Evolutionary conservation across 2,329 filamentous ascomycete genomes (phyloP), one percentile per base, ranked within the genome.

Genomic region (Neocucurbitaria cava): DNA sequence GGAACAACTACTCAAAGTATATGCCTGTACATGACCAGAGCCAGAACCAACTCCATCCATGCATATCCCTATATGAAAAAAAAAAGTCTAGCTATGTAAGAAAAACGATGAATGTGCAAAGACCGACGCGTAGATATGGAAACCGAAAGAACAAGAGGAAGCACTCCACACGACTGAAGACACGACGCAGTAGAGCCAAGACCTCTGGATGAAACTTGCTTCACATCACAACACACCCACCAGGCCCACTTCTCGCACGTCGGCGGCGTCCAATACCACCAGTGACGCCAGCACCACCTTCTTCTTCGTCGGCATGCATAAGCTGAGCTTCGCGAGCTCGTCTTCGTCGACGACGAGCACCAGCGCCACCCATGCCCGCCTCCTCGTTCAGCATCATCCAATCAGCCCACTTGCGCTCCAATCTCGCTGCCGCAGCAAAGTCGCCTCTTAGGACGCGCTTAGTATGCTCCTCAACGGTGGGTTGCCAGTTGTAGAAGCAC

Each of bases 351-450:
- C 92, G 82, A 49, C 92, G 82, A 2, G 84, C 80, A 5, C 89
- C 87, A 1, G 71, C 65, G 1, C 89, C 91, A 2, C 79, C 81
- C 2, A 85, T 84, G 2, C 89, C 90, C 0, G 90, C 91, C 72
- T 97, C 94, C 74, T 96, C 92, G 46, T 86, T 90, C 15, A 91
- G 88, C 78, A 96, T 91, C 92, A 97, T 97, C 74, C 92, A 96
- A 49, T 96, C 90, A 0, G 89, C 89, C 94, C 94, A 98, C 73
- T 94, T 96, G 60, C 88, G 84, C 79, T 96, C 93, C 18, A 98
- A 81, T n/a, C 91, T 82, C 33, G 82, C 83, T 0, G 95, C 95
- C 1, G 90, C 83, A 0, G 82, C 80, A 54, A 92, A 84, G 58
- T 96, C 90, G 6, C 91, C 91, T 4, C 85, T 82, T 46, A 96